phyloP scores from a whole-genome alignment of 768 basidiomycete genomes.

The Cytidiella melzeri region DNA sequence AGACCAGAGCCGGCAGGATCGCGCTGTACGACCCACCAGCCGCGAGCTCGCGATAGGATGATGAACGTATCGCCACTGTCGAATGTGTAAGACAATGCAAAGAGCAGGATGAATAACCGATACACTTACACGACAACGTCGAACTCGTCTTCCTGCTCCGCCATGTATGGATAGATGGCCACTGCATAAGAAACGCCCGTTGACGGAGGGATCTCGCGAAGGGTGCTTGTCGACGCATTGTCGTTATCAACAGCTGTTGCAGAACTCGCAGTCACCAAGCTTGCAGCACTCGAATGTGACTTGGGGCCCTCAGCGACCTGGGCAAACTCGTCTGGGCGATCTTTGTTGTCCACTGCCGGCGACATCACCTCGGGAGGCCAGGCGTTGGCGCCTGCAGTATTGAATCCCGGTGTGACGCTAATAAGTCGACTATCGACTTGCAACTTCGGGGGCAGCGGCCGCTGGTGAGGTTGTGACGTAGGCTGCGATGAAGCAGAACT shows the following conservation, averaged over 20 bases:
- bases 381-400: constrained; percentile 52
- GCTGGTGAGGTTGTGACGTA: constrained; percentile 26
- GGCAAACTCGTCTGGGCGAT: constrained; percentile 34
- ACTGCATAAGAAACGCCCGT: constrained; percentile 85
- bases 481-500: constrained; percentile 39
- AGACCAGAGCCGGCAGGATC: constrained; percentile 82
- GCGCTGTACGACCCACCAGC: constrained; percentile 99
- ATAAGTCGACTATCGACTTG: constrained; percentile 59
- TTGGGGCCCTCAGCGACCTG: constrained; percentile 32
- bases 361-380: constrained; percentile 69
- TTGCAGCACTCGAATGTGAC: constrained; percentile 20
- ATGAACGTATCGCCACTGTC: constrained; percentile 87
- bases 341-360: constrained; percentile 44
- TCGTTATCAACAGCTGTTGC: constrained; percentile 25
- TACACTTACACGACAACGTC: constrained; percentile 86
- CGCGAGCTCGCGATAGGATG: constrained; percentile 88
- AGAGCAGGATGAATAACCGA: constrained; percentile 2
- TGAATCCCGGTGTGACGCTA: constrained; percentile 38
- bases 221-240: constrained; percentile 15
- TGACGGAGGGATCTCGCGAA: constrained; percentile 27
- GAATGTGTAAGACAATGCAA: background rate
- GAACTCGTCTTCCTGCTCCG: constrained; percentile 97
- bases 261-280: constrained; percentile 1
- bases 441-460: constrained; percentile 55
- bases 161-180: constrained; percentile 98